Base-by-base conservation (phyloP, 352 stramenopile species). In the Pilasporangium apinafurcum region DNA sequence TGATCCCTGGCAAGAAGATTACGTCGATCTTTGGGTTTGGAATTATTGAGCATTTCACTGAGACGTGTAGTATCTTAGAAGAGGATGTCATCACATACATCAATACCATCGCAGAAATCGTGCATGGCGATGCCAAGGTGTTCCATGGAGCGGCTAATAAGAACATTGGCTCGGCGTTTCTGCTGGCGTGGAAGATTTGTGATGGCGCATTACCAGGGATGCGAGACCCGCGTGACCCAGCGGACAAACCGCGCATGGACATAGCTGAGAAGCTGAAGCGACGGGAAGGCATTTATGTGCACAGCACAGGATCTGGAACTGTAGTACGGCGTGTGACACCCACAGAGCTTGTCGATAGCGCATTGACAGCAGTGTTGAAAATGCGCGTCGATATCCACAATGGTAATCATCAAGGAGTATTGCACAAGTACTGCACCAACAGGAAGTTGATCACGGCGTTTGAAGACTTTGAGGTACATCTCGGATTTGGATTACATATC, bases 21-120 rank as follows among this genome's bases (percentile, higher is more conserved):
- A 93, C 83, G 62, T 96, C 93, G 29, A 86, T 98, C 17, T 98
- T 98, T 62, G 94, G 87, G 5, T 98, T 98, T 62, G 90, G 88
- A 3, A 94, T 91, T 45, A 98, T 98, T 45, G 77, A 98, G 60
- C 91, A 96, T 26, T 99, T 98, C 53, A 97, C 95, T 14, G 81
- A 97, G 48, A 96, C 84, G 26, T 96, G 90, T 33, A 86, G 80
- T 45, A 62, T 89, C 24, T 59, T 99, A 1, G 86, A 97, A 43
- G 88, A 97, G 45, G 92, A 98, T 54, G 83, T 98, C 2, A 98
- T 98, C 73, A 98, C 85, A 37, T 97, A 98, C 65, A 97, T 99
- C 46, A 99, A 99, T 58, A 98, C 86, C 26, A 92, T 99, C 48
- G 96, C 95, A 2, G 80, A 88, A 32, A 97, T 99, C 44, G 80